Conservation (phyloP, 129 eudicot species). For the Daucus carota region DH1_v3.0 NC_030385.2:29843001-29843500, state of each 20-base stretch:
- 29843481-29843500: slow-evolving; percentile 36
- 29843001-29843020: slow-evolving; percentile 29
- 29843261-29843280: background rate
- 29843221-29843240: slow-evolving; percentile 76
- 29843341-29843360: background rate
- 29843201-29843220: slow-evolving; percentile 55
- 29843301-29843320: background rate
- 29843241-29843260: slow-evolving; percentile 27
- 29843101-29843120: slow-evolving; percentile 20
- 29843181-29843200: slow-evolving; percentile 73
- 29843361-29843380: too few relatives aligned
- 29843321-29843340: background rate
- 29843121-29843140: slow-evolving; percentile 45
- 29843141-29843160: slow-evolving; percentile 81
- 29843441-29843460: slow-evolving; percentile 49
- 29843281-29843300: background rate
- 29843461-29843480: slow-evolving; percentile 50
- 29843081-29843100: slow-evolving; percentile 10
- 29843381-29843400: background rate
- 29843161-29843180: slow-evolving; percentile 77
- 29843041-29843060: slow-evolving; percentile 15
- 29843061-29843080: slow-evolving; percentile 10
- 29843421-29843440: slow-evolving; percentile 35
- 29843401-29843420: slow-evolving; percentile 4
- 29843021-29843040: slow-evolving; percentile 30